Evolutionary conservation across 2,329 filamentous ascomycete species (phyloP).

Genomic region (Calonectria fujianensis): DNA sequence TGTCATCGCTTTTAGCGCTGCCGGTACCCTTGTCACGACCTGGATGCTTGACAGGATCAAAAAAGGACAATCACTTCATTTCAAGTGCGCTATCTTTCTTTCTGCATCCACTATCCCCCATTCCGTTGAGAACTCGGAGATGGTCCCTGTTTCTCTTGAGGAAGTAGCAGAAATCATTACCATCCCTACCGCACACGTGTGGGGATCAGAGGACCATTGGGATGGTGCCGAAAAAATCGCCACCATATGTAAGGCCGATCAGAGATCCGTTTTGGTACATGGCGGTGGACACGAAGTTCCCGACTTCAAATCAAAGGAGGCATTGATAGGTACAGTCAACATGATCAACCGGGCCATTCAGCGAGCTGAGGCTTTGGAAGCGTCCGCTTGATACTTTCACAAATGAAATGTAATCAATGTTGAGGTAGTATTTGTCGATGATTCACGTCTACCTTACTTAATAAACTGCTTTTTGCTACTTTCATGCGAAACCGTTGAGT

Average conservation of each 20-base stretch:
- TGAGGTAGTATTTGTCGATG: background rate
- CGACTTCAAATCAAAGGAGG: background rate
- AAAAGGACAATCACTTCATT: background rate
- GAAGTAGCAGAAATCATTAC: background rate
- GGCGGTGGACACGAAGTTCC: constrained; percentile 1
- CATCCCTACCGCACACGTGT: constrained; percentile 5
- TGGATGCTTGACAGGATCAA: constrained; percentile 13
- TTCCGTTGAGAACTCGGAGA: background rate
- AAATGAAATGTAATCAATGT: background rate
- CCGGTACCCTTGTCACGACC: background rate
- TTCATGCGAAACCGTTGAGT: no score
- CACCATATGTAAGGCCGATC: background rate
- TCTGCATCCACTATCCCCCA: background rate
- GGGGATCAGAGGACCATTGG: background rate
- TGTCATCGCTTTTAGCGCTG: constrained; percentile 1
- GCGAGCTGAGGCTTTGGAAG: background rate
- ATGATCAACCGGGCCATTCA: background rate
- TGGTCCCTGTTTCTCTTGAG: background rate
- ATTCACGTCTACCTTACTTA: fast-evolving
- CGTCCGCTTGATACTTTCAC: background rate
- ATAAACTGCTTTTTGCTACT: background rate
- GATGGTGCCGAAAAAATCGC: background rate
- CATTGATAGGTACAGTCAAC: background rate
- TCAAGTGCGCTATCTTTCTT: constrained; percentile 7
- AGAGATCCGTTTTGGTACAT: background rate